Percentiles rank a stretch among this genome's conserved stretches.
Evolutionary conservation across 441 rosid genomes (phyloP).

Genomic region (Bocquillonia castaneifolia): DNA sequence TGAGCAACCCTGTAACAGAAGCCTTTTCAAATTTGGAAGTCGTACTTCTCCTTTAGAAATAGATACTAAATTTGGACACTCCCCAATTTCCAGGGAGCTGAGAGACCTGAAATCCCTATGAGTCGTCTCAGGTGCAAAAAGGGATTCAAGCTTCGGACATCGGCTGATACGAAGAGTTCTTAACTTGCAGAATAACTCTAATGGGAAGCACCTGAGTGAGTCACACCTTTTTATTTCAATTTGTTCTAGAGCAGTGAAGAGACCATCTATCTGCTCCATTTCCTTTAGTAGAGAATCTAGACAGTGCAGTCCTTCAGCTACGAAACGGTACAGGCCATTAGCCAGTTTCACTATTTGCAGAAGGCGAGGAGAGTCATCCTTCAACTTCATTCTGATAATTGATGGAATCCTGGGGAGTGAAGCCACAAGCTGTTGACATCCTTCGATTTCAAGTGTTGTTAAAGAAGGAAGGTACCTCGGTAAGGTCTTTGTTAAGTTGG

Average conservation of each 20-base stretch:
- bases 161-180: neutral
- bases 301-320: neutral
- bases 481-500: neutral
- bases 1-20: slow-evolving; percentile 10
- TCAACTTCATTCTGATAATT: neutral
- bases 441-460: slow-evolving; percentile 5
- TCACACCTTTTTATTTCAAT: neutral
- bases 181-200: neutral
- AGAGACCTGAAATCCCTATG: neutral
- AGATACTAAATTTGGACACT: slow-evolving; percentile 4
- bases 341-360: neutral
- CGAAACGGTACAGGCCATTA: neutral
- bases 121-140: neutral
- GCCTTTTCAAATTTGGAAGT: slow-evolving; percentile 1
- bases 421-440: slow-evolving; percentile 4
- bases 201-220: slow-evolving; percentile 7
- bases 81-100: neutral
- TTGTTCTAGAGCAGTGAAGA: neutral
- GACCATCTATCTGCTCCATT: neutral
- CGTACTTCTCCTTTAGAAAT: neutral
- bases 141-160: neutral
- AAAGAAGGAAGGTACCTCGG: slow-evolving; percentile 14
- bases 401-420: slow-evolving; percentile 3
- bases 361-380: neutral
- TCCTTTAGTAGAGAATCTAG: neutral